Evolutionary conservation across 495 filamentous ascomycete species (phyloP).

Genomic region (Penicillium nucicola): DNA sequence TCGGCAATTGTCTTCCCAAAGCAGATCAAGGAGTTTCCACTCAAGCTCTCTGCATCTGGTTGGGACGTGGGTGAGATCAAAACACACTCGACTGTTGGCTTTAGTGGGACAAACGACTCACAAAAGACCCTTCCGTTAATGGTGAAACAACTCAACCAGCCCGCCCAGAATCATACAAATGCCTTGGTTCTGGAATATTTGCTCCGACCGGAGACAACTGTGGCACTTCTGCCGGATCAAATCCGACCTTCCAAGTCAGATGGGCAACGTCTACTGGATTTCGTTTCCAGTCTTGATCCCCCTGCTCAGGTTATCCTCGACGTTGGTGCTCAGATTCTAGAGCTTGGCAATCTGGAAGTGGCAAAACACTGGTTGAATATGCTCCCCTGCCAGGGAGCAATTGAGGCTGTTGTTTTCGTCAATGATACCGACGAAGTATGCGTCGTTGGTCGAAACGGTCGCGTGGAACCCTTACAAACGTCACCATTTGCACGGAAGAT

Average conservation of each 20-base stretch:
- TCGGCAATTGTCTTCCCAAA: conserved; percentile 60
- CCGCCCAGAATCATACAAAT: conserved; percentile 58
- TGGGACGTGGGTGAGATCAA: conserved; percentile 61
- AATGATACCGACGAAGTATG: conserved; percentile 40
- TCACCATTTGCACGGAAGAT: conserved; percentile 62
- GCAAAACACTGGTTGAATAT: conserved; percentile 12
- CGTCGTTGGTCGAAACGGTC: conserved; percentile 46
- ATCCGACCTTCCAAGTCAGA: conserved; percentile 7
- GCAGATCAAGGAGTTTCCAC: conserved; percentile 60
- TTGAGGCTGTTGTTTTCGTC: conserved; percentile 47
- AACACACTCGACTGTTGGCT: conserved; percentile 53
- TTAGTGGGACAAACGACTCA: conserved; percentile 73
- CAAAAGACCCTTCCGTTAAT: conserved; percentile 53
- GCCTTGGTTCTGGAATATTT: conserved; percentile 59
- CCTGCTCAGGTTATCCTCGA: conserved; percentile 63
- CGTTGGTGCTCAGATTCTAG: conserved; percentile 71
- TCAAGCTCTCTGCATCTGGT: conserved; percentile 65
- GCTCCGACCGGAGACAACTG: conserved; percentile 52
- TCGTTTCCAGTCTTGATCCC: conserved; percentile 34
- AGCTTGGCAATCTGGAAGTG: conserved; percentile 55
- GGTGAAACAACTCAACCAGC: conserved; percentile 54
- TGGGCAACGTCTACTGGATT: conserved; percentile 45
- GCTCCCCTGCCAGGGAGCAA: conserved; percentile 6
- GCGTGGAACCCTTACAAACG: conserved; percentile 46
- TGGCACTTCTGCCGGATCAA: conserved; percentile 26